phyloP scores from a whole-genome alignment of 176 grass and related monocot species.

The barley (Hordeum vulgare) region MorexV3_pseudomolecules_assembly NC_058524.1:18695420-18695919 shows the following conservation, averaged over 20 bases:
- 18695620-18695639: background rate
- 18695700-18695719: slow-evolving; percentile 13
- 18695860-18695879: too few species aligned
- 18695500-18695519: slow-evolving; percentile 54
- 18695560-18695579: background rate
- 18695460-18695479: slow-evolving; percentile 46
- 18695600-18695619: background rate
- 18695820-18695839: background rate
- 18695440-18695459: slow-evolving; percentile 40
- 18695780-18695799: background rate
- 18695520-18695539: slow-evolving; percentile 53
- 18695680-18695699: background rate
- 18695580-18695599: background rate
- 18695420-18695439: slow-evolving; percentile 19
- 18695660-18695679: slow-evolving; percentile 7
- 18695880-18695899: too few species aligned
- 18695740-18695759: background rate
- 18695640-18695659: background rate
- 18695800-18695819: background rate
- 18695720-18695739: background rate
- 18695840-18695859: too few species aligned
- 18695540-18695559: slow-evolving; percentile 36
- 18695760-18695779: background rate
- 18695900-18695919: too few species aligned
- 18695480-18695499: slow-evolving; percentile 15